A percentile compares a stretch with the other conserved stretches of the same genome.
These are phyloP conservation scores for Peribolospora baueri DNA, from an alignment of 768 basidiomycete species.

Conservation along the genomic window DNA sequence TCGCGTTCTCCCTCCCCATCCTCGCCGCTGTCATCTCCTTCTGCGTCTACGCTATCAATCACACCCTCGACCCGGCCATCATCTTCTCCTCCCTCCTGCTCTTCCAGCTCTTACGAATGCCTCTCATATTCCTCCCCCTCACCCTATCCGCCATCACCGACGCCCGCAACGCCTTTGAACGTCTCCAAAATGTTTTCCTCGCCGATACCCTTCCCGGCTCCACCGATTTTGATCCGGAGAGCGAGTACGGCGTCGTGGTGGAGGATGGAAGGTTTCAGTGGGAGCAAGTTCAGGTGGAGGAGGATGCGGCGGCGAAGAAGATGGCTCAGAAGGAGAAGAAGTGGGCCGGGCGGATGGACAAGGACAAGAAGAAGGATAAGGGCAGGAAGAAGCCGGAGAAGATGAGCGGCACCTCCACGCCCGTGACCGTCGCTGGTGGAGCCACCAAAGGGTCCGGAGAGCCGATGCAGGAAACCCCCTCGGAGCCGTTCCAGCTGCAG, in stretches of 20 bases:
- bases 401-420: constrained; percentile 2
- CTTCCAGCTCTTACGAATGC: constrained; percentile 59
- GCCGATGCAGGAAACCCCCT: background rate
- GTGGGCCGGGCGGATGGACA: constrained; percentile 18
- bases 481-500: constrained; percentile 34
- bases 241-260: constrained; percentile 43
- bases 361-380: constrained; percentile 10
- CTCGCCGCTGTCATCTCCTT: constrained; percentile 46
- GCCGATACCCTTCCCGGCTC: constrained; percentile 49
- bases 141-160: constrained; percentile 42
- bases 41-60: constrained; percentile 47
- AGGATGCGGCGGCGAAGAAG: constrained; percentile 27
- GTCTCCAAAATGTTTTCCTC: constrained; percentile 56
- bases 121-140: constrained; percentile 17
- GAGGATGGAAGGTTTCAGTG: constrained; percentile 55
- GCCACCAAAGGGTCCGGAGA: constrained; percentile 1
- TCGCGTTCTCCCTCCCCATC: constrained; percentile 46
- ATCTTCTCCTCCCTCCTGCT: constrained; percentile 66
- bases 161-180: constrained; percentile 50
- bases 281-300: constrained; percentile 26
- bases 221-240: constrained; percentile 29
- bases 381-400: constrained; percentile 4
- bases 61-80: constrained; percentile 34
- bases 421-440: background rate
- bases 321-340: constrained; percentile 17